Evolutionary conservation across 2,329 filamentous ascomycete species (phyloP).

Genomic region (Trichophyton equinum): DNA sequence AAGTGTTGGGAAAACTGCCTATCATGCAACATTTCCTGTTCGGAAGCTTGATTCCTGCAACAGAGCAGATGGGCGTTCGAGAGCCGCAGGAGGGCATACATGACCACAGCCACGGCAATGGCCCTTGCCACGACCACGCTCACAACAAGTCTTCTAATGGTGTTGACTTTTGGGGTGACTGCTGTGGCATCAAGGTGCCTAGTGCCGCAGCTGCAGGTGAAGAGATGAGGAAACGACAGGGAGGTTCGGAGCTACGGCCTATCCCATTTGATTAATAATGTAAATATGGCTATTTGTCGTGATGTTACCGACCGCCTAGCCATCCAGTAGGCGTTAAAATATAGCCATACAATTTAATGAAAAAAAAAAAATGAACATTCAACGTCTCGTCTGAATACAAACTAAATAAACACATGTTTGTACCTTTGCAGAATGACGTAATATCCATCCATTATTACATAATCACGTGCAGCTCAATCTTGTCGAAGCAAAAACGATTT

Average conservation of each 20-base stretch:
- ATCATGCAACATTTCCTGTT: slow-evolving; percentile 99
- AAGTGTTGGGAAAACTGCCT: slow-evolving; percentile 83
- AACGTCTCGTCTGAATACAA: neutral
- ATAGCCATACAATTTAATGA: neutral
- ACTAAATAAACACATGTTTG: neutral
- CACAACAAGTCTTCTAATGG: slow-evolving; percentile 30
- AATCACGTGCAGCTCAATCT: neutral
- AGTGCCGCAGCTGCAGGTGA: slow-evolving; percentile 84
- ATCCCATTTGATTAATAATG: slow-evolving; percentile 34
- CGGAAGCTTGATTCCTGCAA: slow-evolving; percentile 68
- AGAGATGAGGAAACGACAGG: slow-evolving; percentile 66
- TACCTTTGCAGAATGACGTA: neutral
- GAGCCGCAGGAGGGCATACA: slow-evolving; percentile 29
- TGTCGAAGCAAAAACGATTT: neutral
- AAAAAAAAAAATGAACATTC: neutral
- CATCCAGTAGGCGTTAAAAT: neutral
- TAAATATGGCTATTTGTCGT: neutral
- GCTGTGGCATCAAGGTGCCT: slow-evolving; percentile 94
- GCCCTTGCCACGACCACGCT: slow-evolving; percentile 51
- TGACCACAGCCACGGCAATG: slow-evolving; percentile 44
- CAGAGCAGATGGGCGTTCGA: slow-evolving; percentile 57
- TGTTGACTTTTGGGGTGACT: slow-evolving; percentile 69
- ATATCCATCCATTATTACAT: neutral
- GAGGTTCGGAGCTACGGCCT: slow-evolving; percentile 51
- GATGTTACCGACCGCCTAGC: neutral